Base-by-base conservation (phyloP, 2,329 filamentous ascomycete species). In the Onygena corvina region DNA sequence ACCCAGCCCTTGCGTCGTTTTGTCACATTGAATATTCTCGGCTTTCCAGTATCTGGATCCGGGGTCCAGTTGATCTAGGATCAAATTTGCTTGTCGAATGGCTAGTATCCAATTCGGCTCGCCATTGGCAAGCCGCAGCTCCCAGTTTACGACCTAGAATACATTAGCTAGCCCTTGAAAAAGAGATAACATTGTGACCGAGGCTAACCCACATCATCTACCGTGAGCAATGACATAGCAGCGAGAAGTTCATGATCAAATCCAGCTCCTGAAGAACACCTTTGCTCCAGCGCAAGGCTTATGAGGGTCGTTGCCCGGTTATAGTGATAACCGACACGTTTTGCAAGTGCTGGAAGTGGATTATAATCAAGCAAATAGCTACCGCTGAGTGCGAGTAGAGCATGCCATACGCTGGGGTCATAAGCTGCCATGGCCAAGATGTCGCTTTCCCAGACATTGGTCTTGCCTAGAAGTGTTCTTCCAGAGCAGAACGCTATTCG, bases 351-450 rank as follows among this genome's bases (percentile, higher is more conserved):
- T 16, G 7, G 12, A 11, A 40, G 20, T 6, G 47, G 14, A 12
- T 29, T 38, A 23, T 52, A 54, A 36, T 54, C 50, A n/a, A 54
- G 50, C 3, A 50, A 46, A 48, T 54, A 54, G 20, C 29, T 47
- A 5, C 45, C 52, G 18, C 50, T 47, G 3, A 49, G 36, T 4
- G 52, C 46, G 3, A 54, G 34, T 11, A 54, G n/a, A 18, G 52
- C 47, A 25, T 54, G 47, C 34, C 47, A 50, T 36, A 54, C 52
- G 29, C 29, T 38, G 3, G 12, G 4, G 16, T 49, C 35, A 2
- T 38, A n/a, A 5, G 46, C 25, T 7, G 50, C 50, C 36, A 54
- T 54, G 25, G 52, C 31, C n/a, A 50, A 30, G 31, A 54, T 36
- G 4, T 48, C 50, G 5, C 16, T 47, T 12, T 44, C 18, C 50